A percentile compares a stretch with the other conserved stretches of the same genome.
These are phyloP conservation scores for Anthracocystis panici-leucophaei DNA, from an alignment of 1,284 basidiomycete species.

Conservation along the genomic window DNA sequence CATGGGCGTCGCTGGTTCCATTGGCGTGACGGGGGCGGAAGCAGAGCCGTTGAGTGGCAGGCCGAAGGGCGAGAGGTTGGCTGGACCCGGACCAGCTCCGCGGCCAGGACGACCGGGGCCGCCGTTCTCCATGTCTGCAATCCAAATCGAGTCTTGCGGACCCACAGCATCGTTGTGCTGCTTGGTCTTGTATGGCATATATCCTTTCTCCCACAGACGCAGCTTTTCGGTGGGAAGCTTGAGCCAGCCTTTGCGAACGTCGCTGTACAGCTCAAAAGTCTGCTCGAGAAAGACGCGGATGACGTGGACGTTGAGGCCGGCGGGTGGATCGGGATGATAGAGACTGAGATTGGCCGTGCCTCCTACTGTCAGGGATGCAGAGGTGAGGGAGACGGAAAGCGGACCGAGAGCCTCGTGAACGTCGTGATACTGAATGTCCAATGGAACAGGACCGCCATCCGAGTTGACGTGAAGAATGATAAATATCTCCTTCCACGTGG, in stretches of 20 bases:
- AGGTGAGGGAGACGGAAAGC: constrained; percentile 60
- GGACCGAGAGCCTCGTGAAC: constrained; percentile 65
- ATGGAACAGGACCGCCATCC: constrained; percentile 61
- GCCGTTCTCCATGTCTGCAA: constrained; percentile 46
- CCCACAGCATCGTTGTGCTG: constrained; percentile 43
- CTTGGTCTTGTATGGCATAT: constrained; percentile 64
- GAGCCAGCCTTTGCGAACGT: constrained; percentile 58
- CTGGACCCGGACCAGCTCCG: constrained; percentile 38
- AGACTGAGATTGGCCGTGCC: constrained; percentile 59
- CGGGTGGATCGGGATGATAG: constrained; percentile 64
- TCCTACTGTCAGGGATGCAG: constrained; percentile 66
- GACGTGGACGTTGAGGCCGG: constrained; percentile 64
- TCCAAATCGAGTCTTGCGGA: constrained; percentile 58
- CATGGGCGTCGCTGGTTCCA: constrained; percentile 48
- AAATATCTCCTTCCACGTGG: constrained; percentile 63
- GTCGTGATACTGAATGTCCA: constrained; percentile 68
- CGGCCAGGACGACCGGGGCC: constrained; percentile 51
- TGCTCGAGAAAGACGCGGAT: constrained; percentile 66
- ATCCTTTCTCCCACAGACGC: constrained; percentile 65
- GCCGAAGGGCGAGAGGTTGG: constrained; percentile 52
- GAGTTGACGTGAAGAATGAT: constrained; percentile 63
- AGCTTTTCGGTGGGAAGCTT: constrained; percentile 64
- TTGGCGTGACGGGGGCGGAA: constrained; percentile 49
- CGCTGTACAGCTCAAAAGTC: constrained; percentile 65
- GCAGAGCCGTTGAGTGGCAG: constrained; percentile 50